Conservation (phyloP, 1,284 basidiomycete genomes). For the Naganishia albida region DNA sequence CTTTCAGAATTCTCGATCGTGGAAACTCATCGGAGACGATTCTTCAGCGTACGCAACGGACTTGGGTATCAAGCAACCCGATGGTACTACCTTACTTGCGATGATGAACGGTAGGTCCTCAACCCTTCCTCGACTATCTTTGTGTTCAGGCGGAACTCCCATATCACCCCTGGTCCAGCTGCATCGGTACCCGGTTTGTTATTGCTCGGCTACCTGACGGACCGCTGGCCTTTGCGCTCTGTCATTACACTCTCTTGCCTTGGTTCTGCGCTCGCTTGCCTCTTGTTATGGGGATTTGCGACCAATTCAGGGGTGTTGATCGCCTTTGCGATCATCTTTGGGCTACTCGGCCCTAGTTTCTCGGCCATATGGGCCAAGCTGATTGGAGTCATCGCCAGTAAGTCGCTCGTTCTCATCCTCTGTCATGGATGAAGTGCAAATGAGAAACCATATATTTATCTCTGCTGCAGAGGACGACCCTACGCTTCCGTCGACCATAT, state of each 20-base stretch:
- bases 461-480: conserved; percentile 47
- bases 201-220: conserved; percentile 48
- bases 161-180: conserved; percentile 27
- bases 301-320: conserved; percentile 42
- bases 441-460: not conserved
- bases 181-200: conserved; percentile 50
- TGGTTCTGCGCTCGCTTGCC: conserved; percentile 44
- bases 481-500: conserved; percentile 42
- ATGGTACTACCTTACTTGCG: conserved; percentile 49
- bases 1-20: not conserved
- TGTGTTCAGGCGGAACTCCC: too few relatives aligned
- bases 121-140: too few relatives aligned
- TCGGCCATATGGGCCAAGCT: conserved; percentile 45
- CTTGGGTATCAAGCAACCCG: conserved; percentile 42
- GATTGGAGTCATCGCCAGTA: conserved; percentile 43
- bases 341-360: conserved; percentile 42
- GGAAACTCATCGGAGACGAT: not conserved
- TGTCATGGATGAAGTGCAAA: not conserved
- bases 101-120: conserved; percentile 48
- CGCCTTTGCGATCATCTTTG: conserved; percentile 43
- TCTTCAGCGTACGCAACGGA: conserved; percentile 45
- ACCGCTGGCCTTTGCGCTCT: conserved; percentile 42
- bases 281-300: conserved; percentile 53
- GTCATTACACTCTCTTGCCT: conserved; percentile 47
- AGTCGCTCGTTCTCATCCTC: conserved; percentile 23